Conservation (phyloP, 768 basidiomycete species). For the Suillus clintonianus region DNA sequence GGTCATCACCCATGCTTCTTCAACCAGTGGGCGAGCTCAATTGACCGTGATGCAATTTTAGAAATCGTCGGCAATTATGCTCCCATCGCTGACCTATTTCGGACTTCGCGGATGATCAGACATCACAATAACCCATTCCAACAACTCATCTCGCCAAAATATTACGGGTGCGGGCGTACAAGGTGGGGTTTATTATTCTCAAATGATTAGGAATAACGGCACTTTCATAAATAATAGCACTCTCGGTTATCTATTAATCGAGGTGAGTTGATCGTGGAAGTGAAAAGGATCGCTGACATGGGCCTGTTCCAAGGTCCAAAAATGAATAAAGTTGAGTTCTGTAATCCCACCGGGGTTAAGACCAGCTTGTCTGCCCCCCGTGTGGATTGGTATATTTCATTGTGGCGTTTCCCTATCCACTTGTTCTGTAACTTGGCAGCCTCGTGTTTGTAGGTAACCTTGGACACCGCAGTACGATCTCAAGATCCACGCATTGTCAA, state of each 20-base stretch:
- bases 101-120: neutral
- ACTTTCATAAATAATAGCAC: neutral
- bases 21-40: neutral
- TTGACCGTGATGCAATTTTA: neutral
- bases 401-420: neutral
- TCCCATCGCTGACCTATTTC: slow-evolving; percentile 6
- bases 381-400: neutral
- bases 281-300: neutral
- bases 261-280: neutral
- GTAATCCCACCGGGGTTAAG: neutral
- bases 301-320: neutral
- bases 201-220: neutral
- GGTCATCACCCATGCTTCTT: neutral
- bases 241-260: slow-evolving; percentile 3
- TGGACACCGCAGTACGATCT: neutral
- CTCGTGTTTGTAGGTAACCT: slow-evolving; percentile 5
- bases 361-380: neutral
- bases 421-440: neutral
- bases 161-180: neutral
- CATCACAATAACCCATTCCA: neutral
- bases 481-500: neutral
- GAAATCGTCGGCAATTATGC: slow-evolving; percentile 1
- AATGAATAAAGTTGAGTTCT: slow-evolving; percentile 2
- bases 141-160: neutral
- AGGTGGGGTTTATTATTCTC: neutral